Conservation (phyloP, 2,329 filamentous ascomycete genomes). For the Aspergillus tanneri region DNA sequence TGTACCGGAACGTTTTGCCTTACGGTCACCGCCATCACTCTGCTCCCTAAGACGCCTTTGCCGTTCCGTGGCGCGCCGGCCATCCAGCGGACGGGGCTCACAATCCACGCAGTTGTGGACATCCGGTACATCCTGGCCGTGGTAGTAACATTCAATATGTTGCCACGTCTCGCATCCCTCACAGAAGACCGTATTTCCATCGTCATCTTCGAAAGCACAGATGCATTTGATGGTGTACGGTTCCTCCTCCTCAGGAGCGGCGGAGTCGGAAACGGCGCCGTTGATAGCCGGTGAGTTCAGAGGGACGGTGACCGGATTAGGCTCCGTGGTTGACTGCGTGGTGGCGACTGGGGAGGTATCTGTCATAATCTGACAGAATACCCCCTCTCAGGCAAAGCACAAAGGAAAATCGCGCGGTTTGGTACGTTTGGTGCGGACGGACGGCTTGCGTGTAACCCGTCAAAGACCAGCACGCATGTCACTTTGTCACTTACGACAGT, state of each 20-base stretch:
- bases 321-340: slow-evolving; percentile 50
- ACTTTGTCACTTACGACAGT: slow-evolving; percentile 11
- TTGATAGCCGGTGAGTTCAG: slow-evolving; percentile 44
- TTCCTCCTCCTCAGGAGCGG: slow-evolving; percentile 46
- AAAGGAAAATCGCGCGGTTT: slow-evolving; percentile 28
- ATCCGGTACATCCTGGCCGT: slow-evolving; percentile 69
- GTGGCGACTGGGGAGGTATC: slow-evolving; percentile 52
- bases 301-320: slow-evolving; percentile 48
- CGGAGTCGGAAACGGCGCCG: slow-evolving; percentile 43
- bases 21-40: slow-evolving; percentile 64
- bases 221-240: slow-evolving; percentile 96
- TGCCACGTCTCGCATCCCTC: slow-evolving; percentile 97
- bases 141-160: slow-evolving; percentile 96
- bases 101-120: slow-evolving; percentile 89
- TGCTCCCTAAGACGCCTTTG: slow-evolving; percentile 62
- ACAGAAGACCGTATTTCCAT: slow-evolving; percentile 96
- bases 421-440: slow-evolving; percentile 18
- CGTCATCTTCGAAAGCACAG: slow-evolving; percentile 88
- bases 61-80: slow-evolving; percentile 70
- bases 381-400: slow-evolving; percentile 39
- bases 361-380: slow-evolving; percentile 55
- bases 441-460: slow-evolving; percentile 16
- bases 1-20: slow-evolving; percentile 68
- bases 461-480: slow-evolving; percentile 26
- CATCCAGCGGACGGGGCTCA: slow-evolving; percentile 72